Evolutionary conservation across 1,139 yeast genomes (phyloP).

Genomic region (Pichia sp.): DNA sequence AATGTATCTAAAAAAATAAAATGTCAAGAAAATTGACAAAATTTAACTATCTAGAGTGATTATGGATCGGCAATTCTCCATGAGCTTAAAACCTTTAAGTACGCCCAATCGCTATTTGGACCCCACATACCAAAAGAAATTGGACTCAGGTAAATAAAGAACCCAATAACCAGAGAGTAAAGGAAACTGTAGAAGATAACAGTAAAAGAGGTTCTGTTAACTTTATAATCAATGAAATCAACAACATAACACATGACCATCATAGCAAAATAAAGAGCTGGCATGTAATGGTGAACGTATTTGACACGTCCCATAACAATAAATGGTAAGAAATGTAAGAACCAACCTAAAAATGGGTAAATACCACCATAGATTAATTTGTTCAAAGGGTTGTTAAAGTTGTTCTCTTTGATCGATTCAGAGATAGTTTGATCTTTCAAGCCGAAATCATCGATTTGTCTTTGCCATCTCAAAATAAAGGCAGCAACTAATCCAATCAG

Average conservation of each 20-base stretch:
- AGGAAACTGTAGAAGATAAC: slow-evolving; percentile 35
- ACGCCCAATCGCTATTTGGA: slow-evolving; percentile 53
- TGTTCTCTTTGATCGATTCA: slow-evolving; percentile 12
- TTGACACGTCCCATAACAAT: slow-evolving; percentile 95
- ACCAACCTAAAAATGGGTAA: slow-evolving; percentile 91
- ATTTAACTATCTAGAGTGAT: too few relatives aligned
- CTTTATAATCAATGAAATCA: slow-evolving; percentile 48
- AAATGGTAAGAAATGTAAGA: slow-evolving; percentile 85
- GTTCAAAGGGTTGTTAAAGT: slow-evolving; percentile 31
- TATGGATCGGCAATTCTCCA: slow-evolving; percentile 48
- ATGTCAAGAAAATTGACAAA: too few relatives aligned
- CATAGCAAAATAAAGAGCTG: slow-evolving; percentile 94
- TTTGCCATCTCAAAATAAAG: slow-evolving; percentile 83
- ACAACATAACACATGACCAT: slow-evolving; percentile 68
- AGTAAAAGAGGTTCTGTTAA: slow-evolving; percentile 28
- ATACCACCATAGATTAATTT: slow-evolving; percentile 71
- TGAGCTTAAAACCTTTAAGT: slow-evolving; percentile 66
- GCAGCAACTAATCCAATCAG: slow-evolving; percentile 50
- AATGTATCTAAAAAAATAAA: too few relatives aligned
- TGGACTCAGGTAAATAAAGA: slow-evolving; percentile 68
- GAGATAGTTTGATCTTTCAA: slow-evolving; percentile 10
- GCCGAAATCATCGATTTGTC: slow-evolving; percentile 73
- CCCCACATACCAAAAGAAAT: slow-evolving; percentile 91
- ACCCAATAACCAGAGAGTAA: slow-evolving; percentile 51
- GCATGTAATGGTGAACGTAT: slow-evolving; percentile 93